Evolutionary conservation across 2,329 filamentous ascomycete genomes (phyloP).

Genomic region (Aspergillus hiratsukae): DNA sequence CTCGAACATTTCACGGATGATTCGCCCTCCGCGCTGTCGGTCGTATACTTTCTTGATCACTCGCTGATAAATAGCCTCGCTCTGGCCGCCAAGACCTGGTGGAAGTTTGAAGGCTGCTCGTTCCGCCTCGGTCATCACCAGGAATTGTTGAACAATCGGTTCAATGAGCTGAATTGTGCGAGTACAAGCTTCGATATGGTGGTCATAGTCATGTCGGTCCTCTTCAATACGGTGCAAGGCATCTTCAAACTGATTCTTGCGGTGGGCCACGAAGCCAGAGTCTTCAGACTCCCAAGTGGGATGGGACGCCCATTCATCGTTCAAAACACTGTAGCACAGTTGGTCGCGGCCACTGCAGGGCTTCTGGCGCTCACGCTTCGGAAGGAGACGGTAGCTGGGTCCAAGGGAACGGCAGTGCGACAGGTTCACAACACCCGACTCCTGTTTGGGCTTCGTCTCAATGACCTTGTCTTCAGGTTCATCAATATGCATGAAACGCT

Average conservation of each 20-base stretch:
- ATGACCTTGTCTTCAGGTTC: slow-evolving; percentile 73
- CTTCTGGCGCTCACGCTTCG: slow-evolving; percentile 85
- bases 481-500: slow-evolving; percentile 69
- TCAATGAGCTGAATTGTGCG: slow-evolving; percentile 95
- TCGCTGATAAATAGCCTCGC: slow-evolving; percentile 93
- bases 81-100: slow-evolving; percentile 80
- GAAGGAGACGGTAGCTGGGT: slow-evolving; percentile 88
- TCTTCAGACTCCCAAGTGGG: slow-evolving; percentile 99
- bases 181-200: slow-evolving; percentile 91
- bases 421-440: slow-evolving; percentile 75
- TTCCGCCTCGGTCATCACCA: slow-evolving; percentile 71
- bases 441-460: slow-evolving; percentile 70
- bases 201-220: slow-evolving; percentile 97
- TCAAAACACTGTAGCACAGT: slow-evolving; percentile 86
- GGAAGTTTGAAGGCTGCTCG: slow-evolving; percentile 73
- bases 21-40: slow-evolving; percentile 72
- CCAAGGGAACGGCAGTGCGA: slow-evolving; percentile 95
- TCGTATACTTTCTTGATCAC: slow-evolving; percentile 98
- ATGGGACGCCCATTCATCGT: slow-evolving; percentile 98
- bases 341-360: slow-evolving; percentile 91
- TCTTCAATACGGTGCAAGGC: slow-evolving; percentile 94
- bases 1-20: slow-evolving; percentile 80
- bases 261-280: slow-evolving; percentile 92
- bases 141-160: slow-evolving; percentile 85
- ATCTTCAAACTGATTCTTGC: slow-evolving; percentile 94